These are phyloP conservation scores for Acaromyces ingoldii DNA, from an alignment of 1,284 basidiomycete genomes.

Conservation along the genomic window DNA sequence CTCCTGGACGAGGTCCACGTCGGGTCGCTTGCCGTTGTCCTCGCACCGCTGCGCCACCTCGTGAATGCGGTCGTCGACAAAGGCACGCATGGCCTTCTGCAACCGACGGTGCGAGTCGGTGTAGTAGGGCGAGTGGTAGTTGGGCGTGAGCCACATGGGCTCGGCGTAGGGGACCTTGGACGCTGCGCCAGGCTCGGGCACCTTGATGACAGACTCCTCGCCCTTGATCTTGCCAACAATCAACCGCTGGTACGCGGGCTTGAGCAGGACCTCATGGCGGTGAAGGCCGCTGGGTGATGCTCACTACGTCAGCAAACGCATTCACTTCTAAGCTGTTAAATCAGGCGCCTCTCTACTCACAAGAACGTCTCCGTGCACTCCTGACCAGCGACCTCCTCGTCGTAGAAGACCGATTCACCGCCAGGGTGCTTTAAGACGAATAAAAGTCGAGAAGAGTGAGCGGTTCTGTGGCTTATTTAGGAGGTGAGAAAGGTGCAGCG, in stretches of 20 bases:
- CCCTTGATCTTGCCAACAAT: conserved; percentile 45
- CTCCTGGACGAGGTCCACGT: conserved; percentile 47
- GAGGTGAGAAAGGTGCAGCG: not conserved
- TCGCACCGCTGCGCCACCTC: conserved; percentile 45
- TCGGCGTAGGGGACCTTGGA: conserved; percentile 50
- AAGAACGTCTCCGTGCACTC: conserved; percentile 51
- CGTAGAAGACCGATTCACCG: conserved; percentile 45
- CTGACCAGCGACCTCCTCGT: conserved; percentile 48
- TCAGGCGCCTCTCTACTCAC: conserved; percentile 3
- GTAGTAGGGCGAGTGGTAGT: conserved; percentile 52
- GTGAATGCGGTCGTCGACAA: conserved; percentile 25
- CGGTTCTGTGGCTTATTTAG: not conserved
- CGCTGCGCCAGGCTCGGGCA: conserved; percentile 24
- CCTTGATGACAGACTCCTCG: conserved; percentile 40
- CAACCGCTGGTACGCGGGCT: conserved; percentile 39
- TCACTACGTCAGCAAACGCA: too few relatives aligned
- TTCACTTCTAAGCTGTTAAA: conserved; percentile 3
- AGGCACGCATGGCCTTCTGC: conserved; percentile 51
- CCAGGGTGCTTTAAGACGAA: conserved; percentile 32
- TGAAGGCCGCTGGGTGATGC: conserved; percentile 36
- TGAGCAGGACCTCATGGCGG: conserved; percentile 43
- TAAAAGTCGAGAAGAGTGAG: not conserved
- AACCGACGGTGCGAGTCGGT: conserved; percentile 52
- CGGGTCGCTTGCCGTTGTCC: conserved; percentile 43
- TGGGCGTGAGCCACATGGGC: conserved; percentile 38